A percentile compares a stretch with the other conserved stretches of the same genome.
These are phyloP conservation scores for Leccinum pachyderme DNA, from an alignment of 1,284 basidiomycete species.

Conservation along the genomic window DNA sequence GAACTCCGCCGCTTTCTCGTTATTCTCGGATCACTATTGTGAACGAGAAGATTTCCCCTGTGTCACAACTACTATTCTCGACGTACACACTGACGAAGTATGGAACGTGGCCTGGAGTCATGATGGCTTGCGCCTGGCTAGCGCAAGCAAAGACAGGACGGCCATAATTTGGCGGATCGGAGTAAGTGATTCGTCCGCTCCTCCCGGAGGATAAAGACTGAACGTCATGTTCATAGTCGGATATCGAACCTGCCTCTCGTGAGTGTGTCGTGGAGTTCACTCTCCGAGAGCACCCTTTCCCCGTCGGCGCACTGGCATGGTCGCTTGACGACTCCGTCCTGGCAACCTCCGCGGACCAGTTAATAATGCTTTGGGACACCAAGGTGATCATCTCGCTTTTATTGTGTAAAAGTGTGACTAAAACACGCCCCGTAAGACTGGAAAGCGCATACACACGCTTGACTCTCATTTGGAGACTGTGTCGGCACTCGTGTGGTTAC, in stretches of 20 bases:
- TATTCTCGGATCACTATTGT: conserved; percentile 87
- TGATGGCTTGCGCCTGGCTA: conserved; percentile 82
- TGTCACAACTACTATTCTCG: conserved; percentile 79
- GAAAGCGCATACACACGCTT: conserved; percentile 61
- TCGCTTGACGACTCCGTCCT: conserved; percentile 83
- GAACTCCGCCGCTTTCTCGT: conserved; percentile 63
- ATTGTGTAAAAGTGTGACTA: background rate
- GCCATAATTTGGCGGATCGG: conserved; percentile 89
- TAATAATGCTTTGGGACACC: conserved; percentile 85
- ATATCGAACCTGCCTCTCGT: conserved; percentile 48
- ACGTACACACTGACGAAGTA: conserved; percentile 89
- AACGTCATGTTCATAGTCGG: conserved; percentile 38
- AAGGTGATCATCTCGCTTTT: conserved; percentile 48
- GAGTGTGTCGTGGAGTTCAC: conserved; percentile 62
- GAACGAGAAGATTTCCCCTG: conserved; percentile 81
- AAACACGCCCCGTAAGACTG: conserved; percentile 50
- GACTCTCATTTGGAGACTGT: conserved; percentile 82
- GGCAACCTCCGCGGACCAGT: conserved; percentile 76
- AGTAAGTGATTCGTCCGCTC: conserved; percentile 46
- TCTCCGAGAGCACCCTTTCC: conserved; percentile 72
- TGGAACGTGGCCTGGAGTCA: conserved; percentile 97
- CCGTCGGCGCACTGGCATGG: conserved; percentile 85
- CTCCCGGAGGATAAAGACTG: conserved; percentile 4
- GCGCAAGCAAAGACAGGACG: conserved; percentile 81
- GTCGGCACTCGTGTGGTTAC: conserved; percentile 84